Evolutionary conservation across 192 early-diverging fungal genomes (phyloP).

Genomic region (Gamsiella multidivaricata): DNA sequence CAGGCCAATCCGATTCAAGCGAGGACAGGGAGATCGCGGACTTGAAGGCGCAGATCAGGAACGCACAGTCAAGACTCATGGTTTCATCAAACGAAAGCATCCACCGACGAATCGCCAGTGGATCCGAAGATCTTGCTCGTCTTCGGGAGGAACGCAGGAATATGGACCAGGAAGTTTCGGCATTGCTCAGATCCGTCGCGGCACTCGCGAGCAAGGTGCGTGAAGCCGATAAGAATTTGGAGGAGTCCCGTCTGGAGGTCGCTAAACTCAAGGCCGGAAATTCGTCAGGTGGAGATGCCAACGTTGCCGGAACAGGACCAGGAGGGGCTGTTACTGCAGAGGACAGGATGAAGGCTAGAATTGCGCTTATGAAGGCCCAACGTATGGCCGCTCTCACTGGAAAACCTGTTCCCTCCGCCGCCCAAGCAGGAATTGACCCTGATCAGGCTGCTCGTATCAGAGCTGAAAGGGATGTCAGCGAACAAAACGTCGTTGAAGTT

Average conservation of each 20-base stretch:
- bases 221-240: constrained; percentile 59
- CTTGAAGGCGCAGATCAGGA: constrained; percentile 54
- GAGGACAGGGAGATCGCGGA: constrained; percentile 58
- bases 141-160: constrained; percentile 61
- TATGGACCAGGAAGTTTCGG: constrained; percentile 57
- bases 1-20: constrained; percentile 3
- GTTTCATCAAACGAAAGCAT: constrained; percentile 33
- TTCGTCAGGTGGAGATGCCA: constrained; percentile 11
- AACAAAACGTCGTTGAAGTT: constrained; percentile 51
- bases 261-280: constrained; percentile 45
- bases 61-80: constrained; percentile 48
- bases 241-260: constrained; percentile 55
- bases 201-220: constrained; percentile 54
- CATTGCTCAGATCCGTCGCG: constrained; percentile 51
- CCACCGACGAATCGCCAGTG: constrained; percentile 37
- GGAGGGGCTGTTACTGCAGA: constrained; percentile 62
- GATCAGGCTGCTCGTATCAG: constrained; percentile 55
- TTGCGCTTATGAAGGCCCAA: constrained; percentile 63
- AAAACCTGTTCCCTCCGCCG: constrained; percentile 44
- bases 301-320: constrained; percentile 64
- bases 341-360: constrained; percentile 64
- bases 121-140: constrained; percentile 54
- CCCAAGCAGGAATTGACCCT: constrained; percentile 52
- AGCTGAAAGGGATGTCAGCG: constrained; percentile 57
- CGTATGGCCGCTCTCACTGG: constrained; percentile 63